phyloP scores from a whole-genome alignment of 176 grass and related monocot genomes.

The Hordeum vulgare region DNA sequence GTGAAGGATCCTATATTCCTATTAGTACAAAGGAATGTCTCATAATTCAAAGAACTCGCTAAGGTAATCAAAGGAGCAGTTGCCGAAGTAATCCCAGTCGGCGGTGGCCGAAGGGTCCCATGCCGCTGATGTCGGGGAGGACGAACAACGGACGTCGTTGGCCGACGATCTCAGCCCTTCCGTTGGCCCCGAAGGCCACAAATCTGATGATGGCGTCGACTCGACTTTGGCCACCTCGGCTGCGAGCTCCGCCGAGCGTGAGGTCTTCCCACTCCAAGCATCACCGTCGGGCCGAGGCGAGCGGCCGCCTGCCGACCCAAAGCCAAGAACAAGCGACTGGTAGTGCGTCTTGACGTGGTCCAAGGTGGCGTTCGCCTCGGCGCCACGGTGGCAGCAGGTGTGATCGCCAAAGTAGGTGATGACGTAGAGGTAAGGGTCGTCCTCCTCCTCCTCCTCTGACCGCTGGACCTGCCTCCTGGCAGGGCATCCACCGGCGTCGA shows the following conservation, averaged over 20 bases:
- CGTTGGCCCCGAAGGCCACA: not conserved
- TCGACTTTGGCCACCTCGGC: not conserved
- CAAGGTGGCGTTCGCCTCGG: not conserved
- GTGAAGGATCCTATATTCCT: not conserved
- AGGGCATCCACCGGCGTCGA: constrained; percentile 21
- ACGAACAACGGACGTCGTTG: not conserved
- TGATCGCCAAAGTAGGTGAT: constrained; percentile 47
- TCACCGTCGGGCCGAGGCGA: not conserved
- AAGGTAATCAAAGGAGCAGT: not conserved
- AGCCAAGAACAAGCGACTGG: constrained; percentile 17
- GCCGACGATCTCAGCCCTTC: not conserved
- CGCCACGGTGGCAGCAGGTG: constrained; percentile 23
- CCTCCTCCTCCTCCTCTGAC: constrained; percentile 21
- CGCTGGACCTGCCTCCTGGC: constrained; percentile 47
- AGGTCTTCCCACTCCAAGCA: not conserved
- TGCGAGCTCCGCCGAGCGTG: not conserved
- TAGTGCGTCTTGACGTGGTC: not conserved
- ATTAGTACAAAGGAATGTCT: not conserved
- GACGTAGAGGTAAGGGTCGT: constrained; percentile 23
- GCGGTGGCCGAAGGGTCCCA: not conserved
- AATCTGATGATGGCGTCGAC: not conserved
- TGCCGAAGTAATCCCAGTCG: not conserved
- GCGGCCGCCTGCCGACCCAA: not conserved
- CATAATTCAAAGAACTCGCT: not conserved
- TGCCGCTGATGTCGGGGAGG: not conserved